A percentile compares a stretch with the other conserved stretches of the same genome.
Conservation (phyloP, 1,139 yeast genomes). For the Yamadazyma kanchanaburiensis region DNA sequence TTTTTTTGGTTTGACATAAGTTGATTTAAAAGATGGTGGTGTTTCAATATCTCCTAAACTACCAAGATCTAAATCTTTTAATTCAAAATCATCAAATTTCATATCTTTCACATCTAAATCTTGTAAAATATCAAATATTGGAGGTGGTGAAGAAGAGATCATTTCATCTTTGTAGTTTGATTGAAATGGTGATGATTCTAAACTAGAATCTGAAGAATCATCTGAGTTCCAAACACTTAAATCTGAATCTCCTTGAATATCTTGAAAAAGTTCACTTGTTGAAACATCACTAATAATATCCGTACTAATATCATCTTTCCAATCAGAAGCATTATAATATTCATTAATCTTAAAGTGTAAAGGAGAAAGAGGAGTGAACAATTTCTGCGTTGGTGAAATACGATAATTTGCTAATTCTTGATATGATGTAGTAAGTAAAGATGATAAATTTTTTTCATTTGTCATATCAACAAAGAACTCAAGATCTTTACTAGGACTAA, state of each 20-base stretch:
- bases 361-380: conserved; percentile 7
- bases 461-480: conserved; percentile 3
- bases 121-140: too few relatives aligned
- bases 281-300: too few relatives aligned
- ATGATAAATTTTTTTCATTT: not conserved
- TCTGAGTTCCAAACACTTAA: not conserved
- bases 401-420: conserved; percentile 4
- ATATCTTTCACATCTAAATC: too few relatives aligned
- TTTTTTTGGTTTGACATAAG: not conserved
- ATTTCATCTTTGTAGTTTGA: too few relatives aligned
- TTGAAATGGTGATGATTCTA: too few relatives aligned
- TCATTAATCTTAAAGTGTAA: too few relatives aligned
- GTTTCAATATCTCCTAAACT: not conserved
- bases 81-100: too few relatives aligned
- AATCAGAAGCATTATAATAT: too few relatives aligned
- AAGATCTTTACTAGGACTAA: conserved; percentile 1
- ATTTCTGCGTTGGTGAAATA: conserved; percentile 4
- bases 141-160: too few relatives aligned
- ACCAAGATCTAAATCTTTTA: too few relatives aligned
- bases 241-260: not conserved
- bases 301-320: too few relatives aligned
- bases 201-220: not conserved
- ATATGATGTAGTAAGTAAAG: conserved; percentile 1
- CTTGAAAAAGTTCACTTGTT: too few relatives aligned
- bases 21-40: not conserved